Evolutionary conservation across 106 monocot species (phyloP).

Genomic region (Agapanthus africanus): DNA sequence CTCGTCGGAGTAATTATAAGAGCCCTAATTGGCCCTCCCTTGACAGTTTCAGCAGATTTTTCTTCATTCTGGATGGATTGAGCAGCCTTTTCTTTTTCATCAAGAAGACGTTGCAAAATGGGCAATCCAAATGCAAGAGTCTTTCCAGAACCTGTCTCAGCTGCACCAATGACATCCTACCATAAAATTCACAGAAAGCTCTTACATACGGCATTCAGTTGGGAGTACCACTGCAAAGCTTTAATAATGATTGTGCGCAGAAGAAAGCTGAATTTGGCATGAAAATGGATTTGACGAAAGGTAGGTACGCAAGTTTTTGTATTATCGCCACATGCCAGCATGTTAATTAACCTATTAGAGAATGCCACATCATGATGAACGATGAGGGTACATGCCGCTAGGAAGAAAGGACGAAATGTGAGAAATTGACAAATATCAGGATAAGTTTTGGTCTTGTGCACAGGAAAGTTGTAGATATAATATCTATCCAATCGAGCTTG

Average conservation of each 20-base stretch:
- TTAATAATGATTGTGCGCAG: no score
- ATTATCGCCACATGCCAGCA: not conserved
- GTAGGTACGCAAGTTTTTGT: no score
- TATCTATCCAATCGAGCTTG: no score
- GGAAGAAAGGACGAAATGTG: not conserved
- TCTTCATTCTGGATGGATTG: conserved; percentile 27
- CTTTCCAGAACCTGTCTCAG: conserved; percentile 97
- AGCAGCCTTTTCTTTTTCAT: conserved; percentile 60
- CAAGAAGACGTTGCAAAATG: conserved; percentile 87
- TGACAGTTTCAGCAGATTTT: conserved; percentile 4
- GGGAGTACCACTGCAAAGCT: not conserved
- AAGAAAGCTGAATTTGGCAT: not conserved
- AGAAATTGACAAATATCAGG: not conserved
- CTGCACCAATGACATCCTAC: conserved; percentile 99
- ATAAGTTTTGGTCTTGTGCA: not conserved
- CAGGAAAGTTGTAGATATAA: not conserved
- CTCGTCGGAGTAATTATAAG: conserved; percentile 90
- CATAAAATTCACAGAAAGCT: not conserved
- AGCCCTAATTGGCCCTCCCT: conserved; percentile 55
- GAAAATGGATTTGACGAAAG: not conserved
- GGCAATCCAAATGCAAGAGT: conserved; percentile 97
- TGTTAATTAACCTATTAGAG: not conserved
- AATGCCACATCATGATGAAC: not conserved
- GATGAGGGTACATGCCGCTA: not conserved
- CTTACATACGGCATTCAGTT: not conserved